Percentiles rank a stretch among this genome's conserved stretches.
These are phyloP conservation scores for Tulasnella sp. DNA, from an alignment of 768 basidiomycete genomes.

Conservation along the genomic window DNA sequence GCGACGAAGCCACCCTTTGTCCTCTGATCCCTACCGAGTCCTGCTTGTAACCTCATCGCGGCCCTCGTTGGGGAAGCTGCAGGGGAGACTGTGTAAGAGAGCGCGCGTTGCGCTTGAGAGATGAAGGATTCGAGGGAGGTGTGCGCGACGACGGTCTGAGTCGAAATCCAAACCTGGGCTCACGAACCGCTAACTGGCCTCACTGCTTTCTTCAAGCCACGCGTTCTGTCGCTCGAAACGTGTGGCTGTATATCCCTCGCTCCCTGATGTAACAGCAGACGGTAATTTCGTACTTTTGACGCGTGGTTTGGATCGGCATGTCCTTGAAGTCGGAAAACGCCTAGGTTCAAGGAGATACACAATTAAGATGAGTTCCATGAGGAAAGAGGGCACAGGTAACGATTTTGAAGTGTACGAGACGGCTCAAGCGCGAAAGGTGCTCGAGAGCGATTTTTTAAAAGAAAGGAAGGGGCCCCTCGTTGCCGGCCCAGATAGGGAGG, in stretches of 20 bases:
- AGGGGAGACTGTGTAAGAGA: neutral
- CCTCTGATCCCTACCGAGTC: neutral
- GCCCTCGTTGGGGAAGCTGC: neutral
- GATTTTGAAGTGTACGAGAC: neutral
- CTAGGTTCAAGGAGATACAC: neutral
- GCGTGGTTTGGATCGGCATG: neutral
- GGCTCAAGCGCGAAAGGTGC: neutral
- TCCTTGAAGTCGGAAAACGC: neutral
- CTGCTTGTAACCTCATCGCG: neutral
- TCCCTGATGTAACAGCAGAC: neutral
- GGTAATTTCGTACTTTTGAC: neutral
- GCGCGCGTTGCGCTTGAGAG: neutral
- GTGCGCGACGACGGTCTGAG: neutral
- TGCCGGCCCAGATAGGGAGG: too few relatives aligned
- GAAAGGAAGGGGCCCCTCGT: too few relatives aligned
- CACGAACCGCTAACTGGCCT: neutral
- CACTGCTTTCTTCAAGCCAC: neutral
- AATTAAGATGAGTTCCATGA: neutral
- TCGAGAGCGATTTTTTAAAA: neutral
- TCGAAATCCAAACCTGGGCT: neutral
- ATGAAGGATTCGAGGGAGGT: neutral
- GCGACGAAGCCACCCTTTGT: neutral
- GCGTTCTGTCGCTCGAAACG: neutral
- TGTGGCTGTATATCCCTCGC: neutral
- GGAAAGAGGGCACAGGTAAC: neutral